These are phyloP conservation scores for Gnomoniopsis smithogilvyi DNA, from an alignment of 2,329 filamentous ascomycete species.

Conservation along the genomic window DNA sequence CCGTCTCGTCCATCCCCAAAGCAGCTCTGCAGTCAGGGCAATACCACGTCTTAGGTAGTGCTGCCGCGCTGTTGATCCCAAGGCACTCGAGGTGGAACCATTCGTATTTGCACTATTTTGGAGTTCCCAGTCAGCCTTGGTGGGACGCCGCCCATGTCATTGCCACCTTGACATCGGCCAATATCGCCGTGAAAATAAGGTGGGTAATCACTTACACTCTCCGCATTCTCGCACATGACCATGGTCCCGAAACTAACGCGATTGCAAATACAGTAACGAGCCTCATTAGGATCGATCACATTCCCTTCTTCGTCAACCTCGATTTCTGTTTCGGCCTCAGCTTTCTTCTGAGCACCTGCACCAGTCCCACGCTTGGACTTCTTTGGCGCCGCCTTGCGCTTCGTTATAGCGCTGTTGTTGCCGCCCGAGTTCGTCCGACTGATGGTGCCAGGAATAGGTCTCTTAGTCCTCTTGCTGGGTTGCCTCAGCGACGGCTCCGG, in stretches of 20 bases:
- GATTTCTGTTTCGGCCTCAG: conserved; percentile 46
- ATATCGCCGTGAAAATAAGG: conserved; percentile 15
- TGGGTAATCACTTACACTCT: conserved; percentile 55
- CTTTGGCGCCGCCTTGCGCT: conserved; percentile 65
- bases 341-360: conserved; percentile 32
- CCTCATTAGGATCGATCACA: conserved; percentile 71
- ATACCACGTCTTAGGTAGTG: conserved; percentile 78
- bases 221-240: conserved; percentile 74
- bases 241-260: conserved; percentile 78
- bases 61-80: conserved; percentile 63
- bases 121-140: conserved; percentile 20
- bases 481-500: conserved; percentile 41
- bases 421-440: conserved; percentile 59
- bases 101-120: conserved; percentile 68
- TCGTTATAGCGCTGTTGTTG: conserved; percentile 63
- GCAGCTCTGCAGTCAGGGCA: conserved; percentile 71
- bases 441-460: conserved; percentile 70
- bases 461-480: conserved; percentile 59
- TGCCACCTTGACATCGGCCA: not conserved
- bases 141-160: not conserved
- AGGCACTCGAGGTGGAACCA: conserved; percentile 86
- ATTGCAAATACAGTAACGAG: conserved; percentile 74
- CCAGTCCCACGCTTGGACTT: conserved; percentile 52
- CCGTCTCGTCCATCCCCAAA: conserved; percentile 61
- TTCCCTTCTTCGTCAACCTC: conserved; percentile 68